Conservation (phyloP, 2,329 filamentous ascomycete genomes). For the Phialophora chinensis region DNA sequence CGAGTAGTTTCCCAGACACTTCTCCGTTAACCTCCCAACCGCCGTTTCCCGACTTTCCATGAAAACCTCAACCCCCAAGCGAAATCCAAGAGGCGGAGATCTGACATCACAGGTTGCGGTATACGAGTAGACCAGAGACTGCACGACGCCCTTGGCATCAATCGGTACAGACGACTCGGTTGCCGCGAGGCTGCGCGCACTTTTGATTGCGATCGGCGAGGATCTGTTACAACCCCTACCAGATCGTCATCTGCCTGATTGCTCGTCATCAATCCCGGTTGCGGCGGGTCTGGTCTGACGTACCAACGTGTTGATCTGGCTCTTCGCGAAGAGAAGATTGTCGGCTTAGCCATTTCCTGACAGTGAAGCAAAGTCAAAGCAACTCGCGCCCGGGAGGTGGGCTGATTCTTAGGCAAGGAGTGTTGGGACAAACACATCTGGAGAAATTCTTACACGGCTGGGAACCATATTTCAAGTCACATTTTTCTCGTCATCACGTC, state of each 20-base stretch:
- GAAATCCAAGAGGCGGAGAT: slow-evolving; percentile 23
- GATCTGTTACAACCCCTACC: slow-evolving; percentile 28
- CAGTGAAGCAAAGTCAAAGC: not conserved
- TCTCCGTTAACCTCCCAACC: not conserved
- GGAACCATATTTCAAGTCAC: not conserved
- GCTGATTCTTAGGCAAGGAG: not conserved
- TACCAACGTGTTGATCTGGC: slow-evolving; percentile 22
- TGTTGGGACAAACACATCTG: not conserved
- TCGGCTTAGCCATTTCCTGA: slow-evolving; percentile 8
- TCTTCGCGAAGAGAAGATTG: slow-evolving; percentile 7
- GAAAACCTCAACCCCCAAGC: not conserved
- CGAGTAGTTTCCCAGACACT: not conserved
- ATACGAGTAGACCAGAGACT: not conserved
- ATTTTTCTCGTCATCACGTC: not conserved
- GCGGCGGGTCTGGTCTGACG: slow-evolving; percentile 25
- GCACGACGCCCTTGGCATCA: not conserved
- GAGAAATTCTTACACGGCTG: not conserved
- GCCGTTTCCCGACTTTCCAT: not conserved
- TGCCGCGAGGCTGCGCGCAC: slow-evolving; percentile 16
- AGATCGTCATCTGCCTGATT: slow-evolving; percentile 21
- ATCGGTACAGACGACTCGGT: not conserved
- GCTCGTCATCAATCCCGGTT: slow-evolving; percentile 15
- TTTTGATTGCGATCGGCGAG: slow-evolving; percentile 37
- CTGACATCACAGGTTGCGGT: slow-evolving; percentile 24
- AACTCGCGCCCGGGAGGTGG: not conserved